Evolutionary conservation across 2,329 filamentous ascomycete species (phyloP).

Genomic region (Penicillium sp.): DNA sequence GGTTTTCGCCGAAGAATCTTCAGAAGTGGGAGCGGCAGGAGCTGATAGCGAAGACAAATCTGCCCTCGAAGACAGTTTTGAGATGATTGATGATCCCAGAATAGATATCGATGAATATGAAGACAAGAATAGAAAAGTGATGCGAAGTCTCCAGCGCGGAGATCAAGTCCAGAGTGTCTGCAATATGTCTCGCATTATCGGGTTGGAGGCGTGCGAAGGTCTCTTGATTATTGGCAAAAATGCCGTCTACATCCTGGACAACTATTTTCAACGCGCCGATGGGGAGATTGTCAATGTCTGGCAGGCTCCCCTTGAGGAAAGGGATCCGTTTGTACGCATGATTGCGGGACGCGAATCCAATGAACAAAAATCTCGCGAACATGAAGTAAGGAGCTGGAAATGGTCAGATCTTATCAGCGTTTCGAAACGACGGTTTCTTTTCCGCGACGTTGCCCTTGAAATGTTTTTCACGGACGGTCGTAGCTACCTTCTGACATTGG

Average conservation of each 20-base stretch:
- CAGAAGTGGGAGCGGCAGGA: conserved; percentile 27
- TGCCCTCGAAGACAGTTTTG: conserved; percentile 81
- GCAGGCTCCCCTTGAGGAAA: conserved; percentile 87
- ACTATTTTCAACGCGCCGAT: conserved; percentile 90
- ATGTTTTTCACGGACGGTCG: conserved; percentile 95
- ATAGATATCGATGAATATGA: conserved; percentile 82
- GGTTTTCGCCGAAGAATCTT: conserved; percentile 26
- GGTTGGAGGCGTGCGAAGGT: conserved; percentile 88
- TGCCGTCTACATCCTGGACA: conserved; percentile 89
- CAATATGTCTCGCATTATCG: conserved; percentile 91
- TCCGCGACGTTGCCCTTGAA: conserved; percentile 93
- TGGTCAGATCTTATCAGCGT: conserved; percentile 94
- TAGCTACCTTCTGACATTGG: conserved; percentile 86
- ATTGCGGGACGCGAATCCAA: conserved; percentile 73
- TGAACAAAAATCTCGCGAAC: conserved; percentile 59
- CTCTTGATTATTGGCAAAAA: conserved; percentile 90
- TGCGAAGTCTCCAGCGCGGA: conserved; percentile 84
- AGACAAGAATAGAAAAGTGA: conserved; percentile 97
- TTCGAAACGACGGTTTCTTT: conserved; percentile 90
- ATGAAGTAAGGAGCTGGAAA: conserved; percentile 84
- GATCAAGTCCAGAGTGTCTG: conserved; percentile 91
- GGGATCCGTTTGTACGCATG: conserved; percentile 92
- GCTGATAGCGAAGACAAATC: conserved; percentile 34
- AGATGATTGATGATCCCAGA: conserved; percentile 90
- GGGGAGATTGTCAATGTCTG: conserved; percentile 96